Conservation (phyloP, 495 filamentous ascomycete genomes). For the Daldinia childiae region DNA sequence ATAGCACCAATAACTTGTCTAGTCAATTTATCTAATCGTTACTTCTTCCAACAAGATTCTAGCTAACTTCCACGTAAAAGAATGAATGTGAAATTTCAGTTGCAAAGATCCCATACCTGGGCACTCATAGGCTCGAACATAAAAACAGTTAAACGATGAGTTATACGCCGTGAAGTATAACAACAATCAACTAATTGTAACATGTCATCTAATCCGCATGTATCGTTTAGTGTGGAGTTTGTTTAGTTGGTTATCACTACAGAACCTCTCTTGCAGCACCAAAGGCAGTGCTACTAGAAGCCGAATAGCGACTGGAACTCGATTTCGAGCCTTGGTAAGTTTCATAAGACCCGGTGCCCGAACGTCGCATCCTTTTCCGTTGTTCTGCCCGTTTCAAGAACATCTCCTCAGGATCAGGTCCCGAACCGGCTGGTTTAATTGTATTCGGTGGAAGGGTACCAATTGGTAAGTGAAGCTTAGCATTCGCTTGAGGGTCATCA, state of each 20-base stretch:
- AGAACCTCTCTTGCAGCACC: conserved; percentile 5
- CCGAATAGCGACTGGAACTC: conserved; percentile 30
- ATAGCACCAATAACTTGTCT: neutral
- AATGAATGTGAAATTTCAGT: neutral
- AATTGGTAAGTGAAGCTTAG: conserved; percentile 50
- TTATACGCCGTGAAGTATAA: neutral
- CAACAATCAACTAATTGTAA: neutral
- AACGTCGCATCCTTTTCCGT: conserved; percentile 30
- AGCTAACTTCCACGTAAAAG: neutral
- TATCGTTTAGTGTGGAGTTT: neutral
- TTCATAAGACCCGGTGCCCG: conserved; percentile 1
- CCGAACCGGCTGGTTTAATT: conserved; percentile 43
- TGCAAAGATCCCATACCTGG: neutral
- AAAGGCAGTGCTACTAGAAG: conserved; percentile 32
- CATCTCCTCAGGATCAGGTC: conserved; percentile 51
- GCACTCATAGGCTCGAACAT: neutral
- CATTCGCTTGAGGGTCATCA: conserved; percentile 43
- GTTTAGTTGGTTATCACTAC: neutral
- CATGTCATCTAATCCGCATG: neutral
- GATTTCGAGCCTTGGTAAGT: conserved; percentile 27
- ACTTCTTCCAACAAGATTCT: neutral
- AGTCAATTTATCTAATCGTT: neutral
- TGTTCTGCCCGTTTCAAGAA: conserved; percentile 37
- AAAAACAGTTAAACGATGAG: neutral
- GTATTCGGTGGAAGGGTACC: conserved; percentile 50